phyloP scores from a whole-genome alignment of 805 yeast genomes.

The Yamadazyma sp. region DNA sequence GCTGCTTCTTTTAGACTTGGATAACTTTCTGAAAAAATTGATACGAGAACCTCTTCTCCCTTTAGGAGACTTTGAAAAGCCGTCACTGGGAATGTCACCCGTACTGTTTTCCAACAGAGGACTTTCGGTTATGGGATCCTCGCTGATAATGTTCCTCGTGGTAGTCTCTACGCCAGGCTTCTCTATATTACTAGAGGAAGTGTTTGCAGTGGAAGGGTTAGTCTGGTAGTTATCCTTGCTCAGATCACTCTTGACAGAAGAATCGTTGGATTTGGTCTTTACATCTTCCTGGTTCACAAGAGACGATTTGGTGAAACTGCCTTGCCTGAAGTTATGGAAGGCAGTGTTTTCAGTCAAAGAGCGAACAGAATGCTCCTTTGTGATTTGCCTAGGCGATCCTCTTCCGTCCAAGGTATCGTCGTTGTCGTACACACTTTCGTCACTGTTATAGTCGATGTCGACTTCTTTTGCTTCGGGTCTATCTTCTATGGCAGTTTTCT shows the following conservation, averaged over 20 bases:
- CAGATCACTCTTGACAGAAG: constrained; percentile 17
- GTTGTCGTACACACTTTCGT: constrained; percentile 11
- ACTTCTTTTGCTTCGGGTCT: not conserved
- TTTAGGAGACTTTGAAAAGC: not conserved
- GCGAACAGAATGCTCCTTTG: constrained; percentile 21
- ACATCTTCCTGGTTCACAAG: constrained; percentile 2
- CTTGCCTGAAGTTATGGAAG: constrained; percentile 31
- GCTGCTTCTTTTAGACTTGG: constrained; percentile 26
- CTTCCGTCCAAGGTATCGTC: constrained; percentile 12
- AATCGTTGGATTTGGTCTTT: constrained; percentile 11
- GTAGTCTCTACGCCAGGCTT: no score
- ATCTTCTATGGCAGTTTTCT: constrained; percentile 1
- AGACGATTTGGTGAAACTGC: constrained; percentile 3
- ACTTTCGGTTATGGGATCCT: constrained; percentile 1
- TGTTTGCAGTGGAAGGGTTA: constrained; percentile 20
- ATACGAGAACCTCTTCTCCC: constrained; percentile 21
- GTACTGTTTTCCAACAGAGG: not conserved
- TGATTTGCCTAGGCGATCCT: constrained; percentile 9
- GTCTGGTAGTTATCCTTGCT: constrained; percentile 14
- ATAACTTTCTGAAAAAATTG: constrained; percentile 34
- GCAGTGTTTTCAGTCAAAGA: constrained; percentile 38
- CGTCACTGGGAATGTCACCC: not conserved
- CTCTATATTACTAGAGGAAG: constrained; percentile 14
- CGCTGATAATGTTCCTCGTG: constrained; percentile 2
- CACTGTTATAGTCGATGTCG: constrained; percentile 6